Evolutionary conservation across 345 rosid genomes (phyloP).

Genomic region (Anacardium occidentale): DNA sequence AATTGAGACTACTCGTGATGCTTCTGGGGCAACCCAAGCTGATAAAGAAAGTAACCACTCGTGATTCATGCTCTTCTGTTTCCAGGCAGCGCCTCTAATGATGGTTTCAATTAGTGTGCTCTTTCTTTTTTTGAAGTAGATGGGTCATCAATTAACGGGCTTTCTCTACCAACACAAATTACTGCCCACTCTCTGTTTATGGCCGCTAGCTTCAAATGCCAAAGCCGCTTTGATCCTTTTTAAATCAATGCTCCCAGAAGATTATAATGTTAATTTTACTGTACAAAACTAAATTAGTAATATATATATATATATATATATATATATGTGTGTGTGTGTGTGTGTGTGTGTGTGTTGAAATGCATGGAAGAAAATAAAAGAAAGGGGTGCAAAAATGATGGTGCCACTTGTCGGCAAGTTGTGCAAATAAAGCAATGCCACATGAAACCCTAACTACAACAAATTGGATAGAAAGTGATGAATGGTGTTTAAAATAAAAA

Average conservation of each 20-base stretch:
- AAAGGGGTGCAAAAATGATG: neutral
- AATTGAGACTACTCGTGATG: neutral
- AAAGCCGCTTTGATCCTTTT: too few species aligned
- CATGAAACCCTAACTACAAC: constrained; percentile 40
- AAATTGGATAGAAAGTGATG: constrained; percentile 4
- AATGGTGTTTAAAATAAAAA: neutral
- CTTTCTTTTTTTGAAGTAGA: neutral
- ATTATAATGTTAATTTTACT: too few species aligned
- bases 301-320: too few species aligned
- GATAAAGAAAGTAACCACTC: neutral
- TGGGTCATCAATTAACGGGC: constrained; percentile 14
- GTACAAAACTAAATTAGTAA: too few species aligned
- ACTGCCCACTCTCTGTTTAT: neutral
- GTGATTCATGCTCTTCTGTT: constrained; percentile 1
- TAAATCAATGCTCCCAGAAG: too few species aligned
- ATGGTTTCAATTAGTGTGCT: constrained; percentile 4
- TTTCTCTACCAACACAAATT: neutral
- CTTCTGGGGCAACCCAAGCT: neutral
- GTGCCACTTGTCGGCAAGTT: constrained; percentile 56
- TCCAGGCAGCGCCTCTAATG: constrained; percentile 20
- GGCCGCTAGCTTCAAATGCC: neutral
- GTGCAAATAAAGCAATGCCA: constrained; percentile 37
- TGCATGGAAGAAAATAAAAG: too few species aligned
- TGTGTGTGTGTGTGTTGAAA: too few species aligned
- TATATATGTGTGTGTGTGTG: too few species aligned